Percentiles rank a stretch among this genome's conserved stretches.
Conservation (phyloP, 257 asterid genomes). For the Haberlea rhodopensis region DNA sequence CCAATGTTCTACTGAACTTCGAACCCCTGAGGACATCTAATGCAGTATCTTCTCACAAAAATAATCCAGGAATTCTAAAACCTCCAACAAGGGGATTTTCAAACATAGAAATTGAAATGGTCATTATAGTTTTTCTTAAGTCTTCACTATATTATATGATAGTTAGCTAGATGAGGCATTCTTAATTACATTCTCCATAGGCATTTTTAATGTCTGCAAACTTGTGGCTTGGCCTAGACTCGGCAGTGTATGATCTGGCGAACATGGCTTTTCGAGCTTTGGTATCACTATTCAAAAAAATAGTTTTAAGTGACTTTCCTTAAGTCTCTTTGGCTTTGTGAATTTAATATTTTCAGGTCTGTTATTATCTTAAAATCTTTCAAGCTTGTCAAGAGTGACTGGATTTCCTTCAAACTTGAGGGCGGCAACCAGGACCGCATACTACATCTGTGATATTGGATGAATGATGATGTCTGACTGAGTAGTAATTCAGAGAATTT, state of each 20-base stretch:
- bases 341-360: not conserved
- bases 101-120: not conserved
- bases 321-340: not conserved
- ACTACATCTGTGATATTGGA: not conserved
- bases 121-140: not conserved
- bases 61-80: constrained; percentile 1
- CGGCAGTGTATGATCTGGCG: not conserved
- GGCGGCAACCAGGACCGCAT: too few relatives aligned
- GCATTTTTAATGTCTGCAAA: not conserved
- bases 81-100: not conserved
- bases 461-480: not conserved
- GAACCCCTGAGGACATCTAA: constrained; percentile 4
- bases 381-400: not conserved
- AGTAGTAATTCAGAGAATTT: not conserved
- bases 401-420: not conserved
- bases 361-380: not conserved
- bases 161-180: too few relatives aligned
- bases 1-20: constrained; percentile 12
- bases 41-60: not conserved
- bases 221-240: not conserved
- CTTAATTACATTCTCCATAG: not conserved
- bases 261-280: not conserved
- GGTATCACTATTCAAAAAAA: not conserved
- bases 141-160: not conserved
- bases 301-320: not conserved